Base-by-base conservation (phyloP, 306 rosid species). In the Trifolium fragiferum region DNA sequence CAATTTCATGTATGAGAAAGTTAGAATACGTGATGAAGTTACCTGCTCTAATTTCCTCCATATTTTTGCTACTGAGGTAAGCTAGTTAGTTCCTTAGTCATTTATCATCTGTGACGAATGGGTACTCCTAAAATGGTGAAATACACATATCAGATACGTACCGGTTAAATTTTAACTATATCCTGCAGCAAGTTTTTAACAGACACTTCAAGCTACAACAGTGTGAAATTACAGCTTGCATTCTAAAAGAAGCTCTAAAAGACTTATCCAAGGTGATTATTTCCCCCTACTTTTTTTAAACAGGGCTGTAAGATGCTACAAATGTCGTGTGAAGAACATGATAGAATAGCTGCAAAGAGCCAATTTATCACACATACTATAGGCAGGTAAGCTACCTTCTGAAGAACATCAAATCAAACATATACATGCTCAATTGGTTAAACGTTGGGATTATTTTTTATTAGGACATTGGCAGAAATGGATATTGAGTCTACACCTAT, bases 251-350 rank as follows among this genome's bases (percentile, higher is more conserved):
- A 55, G 67, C 23, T 14, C 57, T 50, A 38, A 38, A 49, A 50
- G 30, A 53, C 19, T 35, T 16, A 33, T 51, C n/a, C 66, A 18
- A 32, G 61, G 27, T 23, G 71, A 11, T 21, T 49, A 65, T 55
- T 27, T 61, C 14, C 7, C 5, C 1, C 4, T 27, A 6, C 51
- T 35, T 51, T 18, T 43, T 25, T 67, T 33, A 6, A 5, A 10
- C 66, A 87, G 91, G 94, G 90, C 69, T 89, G 92, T 78, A 82
- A 35, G 66, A 89, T 89, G 95, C 70, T 85, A 10, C 74, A 85
- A 69, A 87, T 89, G 87, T 51, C 89, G 38, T 87, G 91, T 40
- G 86, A 83, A 66, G 94, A 85, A 46, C 94, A 89, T 70, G 94
- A 89, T 81, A 82, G 73, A 82, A 11, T 80, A 47, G 90, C 92